Base-by-base conservation (phyloP, 768 basidiomycete genomes). In the Udeniomyces megalosporus region DNA sequence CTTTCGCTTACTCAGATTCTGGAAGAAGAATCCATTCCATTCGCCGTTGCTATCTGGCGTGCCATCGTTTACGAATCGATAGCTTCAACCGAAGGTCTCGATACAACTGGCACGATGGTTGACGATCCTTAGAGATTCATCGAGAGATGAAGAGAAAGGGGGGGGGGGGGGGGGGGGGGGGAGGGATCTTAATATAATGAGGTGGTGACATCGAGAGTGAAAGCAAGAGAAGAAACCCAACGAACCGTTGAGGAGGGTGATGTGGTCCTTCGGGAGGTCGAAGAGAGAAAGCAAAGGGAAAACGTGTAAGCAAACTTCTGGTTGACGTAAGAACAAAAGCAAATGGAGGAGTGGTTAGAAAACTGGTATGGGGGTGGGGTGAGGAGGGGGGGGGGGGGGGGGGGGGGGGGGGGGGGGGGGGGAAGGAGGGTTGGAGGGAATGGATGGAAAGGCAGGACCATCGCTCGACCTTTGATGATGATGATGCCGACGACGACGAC, bases 11-110 rank as follows among this genome's bases (percentile, higher is more conserved):
- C 32, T 49, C 70, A 95, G 91, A 88, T 95, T 3, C 77, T 96
- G 38, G 90, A 90, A 71, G 91, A 93, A 72, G 91, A 96, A 71
- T 90, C 91, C 5, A 76, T 76, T 29, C 84, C 88, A 64, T 80
- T 92, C 62, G 78, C 81, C n/a, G 73, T 84, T 68, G 79, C 79
- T 65, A 78, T 95, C 52, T 96, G 91, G 91, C 82, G 88, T 59
- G 86, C 89, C 75, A 80, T 93, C 68, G 87, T 90, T 55, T 93
- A 93, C 71, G 91, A 96, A 78, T 90, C 88, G 69, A 85, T 88
- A 81, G 87, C 90, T 29, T 91, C 88, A 72, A 83, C 81, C 66
- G 87, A 91, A 73, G 89, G 89, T 45, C 77, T 93, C 65, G 82
- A 85, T 69, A 90, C 89, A 28, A 89, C 88, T 68, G 81, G 80